Evolutionary conservation across 257 asterid genomes (phyloP), one percentile per base, ranked within the genome.

Genomic region (Solanum arcanum): DNA sequence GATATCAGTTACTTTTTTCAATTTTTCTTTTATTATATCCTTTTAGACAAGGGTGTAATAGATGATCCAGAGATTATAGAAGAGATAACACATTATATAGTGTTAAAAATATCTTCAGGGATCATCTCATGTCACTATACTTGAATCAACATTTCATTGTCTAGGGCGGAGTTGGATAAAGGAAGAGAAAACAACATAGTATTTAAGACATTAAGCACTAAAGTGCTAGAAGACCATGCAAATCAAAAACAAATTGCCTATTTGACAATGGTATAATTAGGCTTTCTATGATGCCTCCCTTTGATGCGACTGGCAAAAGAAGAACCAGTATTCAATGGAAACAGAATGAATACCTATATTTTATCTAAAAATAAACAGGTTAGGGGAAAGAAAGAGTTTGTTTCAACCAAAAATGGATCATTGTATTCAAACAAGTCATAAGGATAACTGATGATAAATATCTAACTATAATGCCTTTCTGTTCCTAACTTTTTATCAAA

Each of bases 401-500:
- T 83, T 62, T 21, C 87, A 31, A 59, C 83, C 70, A 72, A 85
- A 25, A 33, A 74, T 46, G 83, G 52, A 87, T 69, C 84, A 84
- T 69, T 86, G 84, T 46, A 73, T 84, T 85, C 76, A 77, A 72
- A 46, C 44, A 88, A 27, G 66, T 49, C 72, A 35, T 9, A 87
- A 82, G 82, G 73, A 56, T 73, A 89, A 60, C 74, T 84, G 52
- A 86, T 60, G 70, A 66, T 84, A 87, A 90, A 44, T 73, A 86
- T 89, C 98, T 93, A 88, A 97, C 99, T 64, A 90, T 39, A 88
- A 94, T 86, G 90, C 99, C 98, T 92, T 94, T 97, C 86, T 94
- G 91, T 88, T 96, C 98, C 92, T 96, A 91, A 92, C 99, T 97
- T 91, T 92, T 97, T 89, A 96, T 90, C 96, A 97, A 93, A 93